Conservation (phyloP, 176 grass and related monocot genomes). For the Bothriochloa decipiens region DNA sequence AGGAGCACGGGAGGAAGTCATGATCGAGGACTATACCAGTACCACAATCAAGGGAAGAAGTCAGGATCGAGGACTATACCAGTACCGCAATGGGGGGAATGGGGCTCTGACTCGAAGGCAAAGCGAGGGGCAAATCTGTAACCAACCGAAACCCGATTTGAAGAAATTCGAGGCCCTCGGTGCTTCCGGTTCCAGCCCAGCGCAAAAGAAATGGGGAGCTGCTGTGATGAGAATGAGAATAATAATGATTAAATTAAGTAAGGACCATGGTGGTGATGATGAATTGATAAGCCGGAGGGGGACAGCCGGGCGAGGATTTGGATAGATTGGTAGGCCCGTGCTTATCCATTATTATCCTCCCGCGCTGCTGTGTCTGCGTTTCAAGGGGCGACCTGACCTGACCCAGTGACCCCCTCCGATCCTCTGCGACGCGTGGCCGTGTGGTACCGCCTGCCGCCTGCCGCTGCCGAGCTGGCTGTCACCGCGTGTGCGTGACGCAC, state of each 20-base stretch:
- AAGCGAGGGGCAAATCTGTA: background rate
- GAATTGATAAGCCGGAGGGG: background rate
- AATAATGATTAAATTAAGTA: background rate
- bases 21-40: no score
- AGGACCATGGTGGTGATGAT: background rate
- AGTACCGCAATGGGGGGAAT: no score
- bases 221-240: no score
- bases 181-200: no score
- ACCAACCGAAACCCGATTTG: background rate
- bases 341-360: constrained; percentile 42
- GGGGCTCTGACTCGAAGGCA: background rate
- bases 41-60: no score
- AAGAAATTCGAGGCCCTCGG: no score
- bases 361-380: background rate
- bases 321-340: constrained; percentile 34
- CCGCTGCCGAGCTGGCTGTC: background rate
- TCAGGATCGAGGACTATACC: no score
- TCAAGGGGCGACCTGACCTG: background rate
- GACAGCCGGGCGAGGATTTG: background rate
- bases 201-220: no score
- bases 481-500: background rate
- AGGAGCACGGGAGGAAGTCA: background rate
- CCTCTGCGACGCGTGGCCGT: constrained; percentile 31
- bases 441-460: background rate
- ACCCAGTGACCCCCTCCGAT: background rate